phyloP scores from a whole-genome alignment of 805 yeast species.

The Wickerhamomyces strasburgensis region DNA sequence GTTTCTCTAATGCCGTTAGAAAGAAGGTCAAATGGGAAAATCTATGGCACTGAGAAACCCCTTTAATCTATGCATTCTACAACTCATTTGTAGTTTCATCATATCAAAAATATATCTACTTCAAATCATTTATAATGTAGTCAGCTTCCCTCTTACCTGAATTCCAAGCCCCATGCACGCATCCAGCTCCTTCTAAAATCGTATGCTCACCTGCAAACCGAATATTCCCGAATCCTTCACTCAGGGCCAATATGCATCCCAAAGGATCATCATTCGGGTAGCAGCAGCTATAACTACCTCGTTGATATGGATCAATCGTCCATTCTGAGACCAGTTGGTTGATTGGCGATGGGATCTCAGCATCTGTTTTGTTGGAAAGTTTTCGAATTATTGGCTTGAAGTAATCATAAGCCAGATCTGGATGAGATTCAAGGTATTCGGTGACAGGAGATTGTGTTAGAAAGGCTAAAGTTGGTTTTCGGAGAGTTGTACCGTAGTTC shows the following conservation, averaged over 20 bases:
- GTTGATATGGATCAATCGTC: constrained; percentile 72
- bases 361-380: constrained; percentile 10
- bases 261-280: constrained; percentile 65
- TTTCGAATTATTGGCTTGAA: constrained; percentile 40
- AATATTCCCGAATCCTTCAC: constrained; percentile 51
- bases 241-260: constrained; percentile 54
- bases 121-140: constrained; percentile 25
- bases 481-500: constrained; percentile 47
- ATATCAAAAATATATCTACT: background rate
- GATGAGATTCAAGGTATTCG: constrained; percentile 45
- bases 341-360: constrained; percentile 34
- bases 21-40: constrained; percentile 76
- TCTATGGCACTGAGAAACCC: constrained; percentile 43
- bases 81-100: background rate
- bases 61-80: background rate
- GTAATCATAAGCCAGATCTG: constrained; percentile 50
- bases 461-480: constrained; percentile 52
- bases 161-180: constrained; percentile 86
- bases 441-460: constrained; percentile 75
- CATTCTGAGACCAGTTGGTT: constrained; percentile 57
- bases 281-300: constrained; percentile 81
- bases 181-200: constrained; percentile 80
- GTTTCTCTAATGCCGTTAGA: constrained; percentile 86
- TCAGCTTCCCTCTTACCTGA: constrained; percentile 62
- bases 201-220: constrained; percentile 94